These are phyloP conservation scores for Magnaporthales sp. DNA, from an alignment of 2,329 filamentous ascomycete genomes.

Conservation along the genomic window DNA sequence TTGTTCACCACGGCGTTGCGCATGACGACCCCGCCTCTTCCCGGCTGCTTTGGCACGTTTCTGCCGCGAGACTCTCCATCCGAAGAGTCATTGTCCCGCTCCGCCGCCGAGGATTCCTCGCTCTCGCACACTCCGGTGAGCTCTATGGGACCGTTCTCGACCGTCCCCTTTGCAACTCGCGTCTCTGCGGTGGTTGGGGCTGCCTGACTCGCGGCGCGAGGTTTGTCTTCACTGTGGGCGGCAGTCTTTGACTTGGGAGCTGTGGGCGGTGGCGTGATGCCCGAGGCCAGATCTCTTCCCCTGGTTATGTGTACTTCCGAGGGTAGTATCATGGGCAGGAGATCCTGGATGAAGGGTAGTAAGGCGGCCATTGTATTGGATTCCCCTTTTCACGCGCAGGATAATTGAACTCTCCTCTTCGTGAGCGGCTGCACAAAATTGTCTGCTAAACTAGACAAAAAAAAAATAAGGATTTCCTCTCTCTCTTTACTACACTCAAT, in stretches of 20 bases:
- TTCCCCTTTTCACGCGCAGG: not conserved
- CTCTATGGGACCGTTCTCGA: not conserved
- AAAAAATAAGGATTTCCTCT: too few species aligned
- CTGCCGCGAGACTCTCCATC: not conserved
- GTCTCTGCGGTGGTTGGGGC: not conserved
- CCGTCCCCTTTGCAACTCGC: not conserved
- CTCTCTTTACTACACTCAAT: not conserved
- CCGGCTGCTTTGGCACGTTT: conserved; percentile 12
- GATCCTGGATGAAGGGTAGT: conserved; percentile 45
- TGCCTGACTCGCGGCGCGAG: not conserved
- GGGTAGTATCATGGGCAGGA: conserved; percentile 51
- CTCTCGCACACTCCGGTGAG: not conserved
- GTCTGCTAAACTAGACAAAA: too few species aligned
- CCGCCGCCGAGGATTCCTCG: not conserved
- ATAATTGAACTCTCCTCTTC: not conserved
- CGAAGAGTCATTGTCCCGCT: not conserved
- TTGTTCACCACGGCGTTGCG: conserved; percentile 53
- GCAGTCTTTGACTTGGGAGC: not conserved
- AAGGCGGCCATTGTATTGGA: conserved; percentile 39
- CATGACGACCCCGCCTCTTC: conserved; percentile 23
- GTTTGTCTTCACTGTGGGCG: not conserved
- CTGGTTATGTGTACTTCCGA: conserved; percentile 48
- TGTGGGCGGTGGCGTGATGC: not conserved
- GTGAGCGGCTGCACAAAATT: not conserved
- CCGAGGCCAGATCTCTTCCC: conserved; percentile 31